Conservation (phyloP, 2,329 filamentous ascomycete genomes). For the Venturiaceae sp. region DNA sequence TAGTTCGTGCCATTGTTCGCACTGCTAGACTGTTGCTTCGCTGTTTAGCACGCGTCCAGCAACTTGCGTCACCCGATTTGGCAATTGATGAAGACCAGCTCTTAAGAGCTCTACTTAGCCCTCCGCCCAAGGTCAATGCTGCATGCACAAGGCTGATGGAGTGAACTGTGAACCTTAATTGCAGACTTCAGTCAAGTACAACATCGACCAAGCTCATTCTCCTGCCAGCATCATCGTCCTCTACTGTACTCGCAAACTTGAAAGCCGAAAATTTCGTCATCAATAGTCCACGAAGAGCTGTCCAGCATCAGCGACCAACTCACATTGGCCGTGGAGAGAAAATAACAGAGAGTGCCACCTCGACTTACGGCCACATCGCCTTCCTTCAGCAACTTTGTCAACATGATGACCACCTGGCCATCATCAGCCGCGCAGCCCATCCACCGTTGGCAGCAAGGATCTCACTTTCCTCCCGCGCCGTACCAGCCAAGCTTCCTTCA, state of each 20-base stretch:
- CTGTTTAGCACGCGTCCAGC: neutral
- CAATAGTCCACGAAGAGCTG: neutral
- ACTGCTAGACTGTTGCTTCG: neutral
- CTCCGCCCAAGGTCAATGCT: neutral
- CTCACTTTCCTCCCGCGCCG: neutral
- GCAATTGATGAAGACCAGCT: neutral
- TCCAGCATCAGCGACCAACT: neutral
- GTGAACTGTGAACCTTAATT: neutral
- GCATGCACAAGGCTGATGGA: constrained; percentile 1
- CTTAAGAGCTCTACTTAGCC: neutral
- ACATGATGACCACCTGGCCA: neutral
- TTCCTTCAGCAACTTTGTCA: neutral
- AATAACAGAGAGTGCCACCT: too few species aligned
- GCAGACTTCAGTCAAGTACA: neutral
- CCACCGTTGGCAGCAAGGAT: neutral
- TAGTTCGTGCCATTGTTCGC: neutral
- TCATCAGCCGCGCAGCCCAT: neutral
- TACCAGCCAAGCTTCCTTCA: neutral
- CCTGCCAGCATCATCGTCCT: neutral
- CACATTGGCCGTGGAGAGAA: neutral
- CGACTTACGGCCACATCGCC: too few species aligned
- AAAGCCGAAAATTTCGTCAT: neutral
- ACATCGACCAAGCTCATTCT: neutral
- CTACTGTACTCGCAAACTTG: neutral
- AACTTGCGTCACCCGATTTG: neutral